These are phyloP conservation scores for Agaricus blazei DNA, from an alignment of 768 basidiomycete species.

Conservation along the genomic window DNA sequence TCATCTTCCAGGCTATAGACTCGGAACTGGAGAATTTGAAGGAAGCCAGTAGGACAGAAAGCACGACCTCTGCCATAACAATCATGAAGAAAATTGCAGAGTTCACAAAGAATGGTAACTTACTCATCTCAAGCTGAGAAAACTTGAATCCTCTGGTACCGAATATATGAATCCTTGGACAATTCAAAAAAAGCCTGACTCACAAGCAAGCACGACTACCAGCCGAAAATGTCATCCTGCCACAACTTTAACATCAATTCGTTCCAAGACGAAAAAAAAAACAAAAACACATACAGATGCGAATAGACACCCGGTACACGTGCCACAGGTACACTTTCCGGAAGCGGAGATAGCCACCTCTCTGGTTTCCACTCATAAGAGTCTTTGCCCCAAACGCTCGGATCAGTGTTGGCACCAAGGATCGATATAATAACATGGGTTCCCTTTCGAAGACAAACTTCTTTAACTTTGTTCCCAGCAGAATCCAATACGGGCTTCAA, in stretches of 20 bases:
- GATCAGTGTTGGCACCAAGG: constrained; percentile 31
- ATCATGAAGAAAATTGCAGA: not conserved
- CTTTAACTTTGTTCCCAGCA: constrained; percentile 30
- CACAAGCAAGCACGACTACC: constrained; percentile 2
- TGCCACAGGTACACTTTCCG: constrained; percentile 2
- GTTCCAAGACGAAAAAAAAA: not conserved
- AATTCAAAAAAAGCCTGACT: not conserved
- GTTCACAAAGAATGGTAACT: not conserved
- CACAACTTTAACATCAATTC: not conserved
- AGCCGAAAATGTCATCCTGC: constrained; percentile 3
- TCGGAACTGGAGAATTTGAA: constrained; percentile 18
- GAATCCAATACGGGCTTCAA: constrained; percentile 28
- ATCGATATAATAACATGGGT: constrained; percentile 35
- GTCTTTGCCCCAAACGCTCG: constrained; percentile 12
- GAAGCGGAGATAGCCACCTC: constrained; percentile 11
- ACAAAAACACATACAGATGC: constrained; percentile 6
- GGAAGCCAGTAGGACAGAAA: constrained; percentile 17
- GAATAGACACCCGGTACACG: constrained; percentile 12
- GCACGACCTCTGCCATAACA: constrained; percentile 16
- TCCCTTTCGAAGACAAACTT: constrained; percentile 32
- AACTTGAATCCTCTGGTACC: constrained; percentile 10
- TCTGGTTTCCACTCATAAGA: constrained; percentile 13
- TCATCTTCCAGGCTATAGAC: constrained; percentile 21
- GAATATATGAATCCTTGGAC: no score
- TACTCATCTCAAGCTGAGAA: constrained; percentile 10